Base-by-base conservation (phyloP, 2,329 filamentous ascomycete species). In the Dactylellina haptotyla region DNA sequence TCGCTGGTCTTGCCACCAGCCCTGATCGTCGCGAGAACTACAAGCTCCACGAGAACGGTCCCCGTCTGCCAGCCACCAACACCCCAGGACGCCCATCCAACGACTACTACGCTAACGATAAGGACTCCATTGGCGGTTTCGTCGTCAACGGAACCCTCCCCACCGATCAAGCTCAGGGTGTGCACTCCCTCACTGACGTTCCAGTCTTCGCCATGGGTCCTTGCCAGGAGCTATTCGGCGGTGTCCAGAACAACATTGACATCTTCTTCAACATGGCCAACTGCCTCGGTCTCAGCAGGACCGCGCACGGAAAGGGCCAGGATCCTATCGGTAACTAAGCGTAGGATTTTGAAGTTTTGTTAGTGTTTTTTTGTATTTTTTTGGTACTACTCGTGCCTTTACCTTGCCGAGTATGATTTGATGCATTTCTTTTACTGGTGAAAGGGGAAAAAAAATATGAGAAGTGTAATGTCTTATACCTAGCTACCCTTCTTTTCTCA, bases 1-100 rank as follows among this genome's bases (percentile, higher is more conserved):
- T 90, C 64, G 85, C 88, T 41, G 92, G 92, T 57, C 81, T 92
- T 32, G 87, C 84, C 53, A 90, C 90, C 30, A 85, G 86, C 79
- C 92, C 92, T 0, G 92, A 96, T 80, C 87, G 85, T 77, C 85
- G 90, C 20, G 92, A 96, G 83, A 86, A 90, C 82, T 96, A 89
- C 84, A 85, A 85, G 75, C 87, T 94, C 12, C 88, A 88, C 82
- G 87, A 87, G 80, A 82, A 84, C 16, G 88, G 87, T 0, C 86
- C 90, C 0, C 87, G 92, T 30, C 78, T 80, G 5, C 87, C 89
- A 0, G 88, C 89, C 0, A 81, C 83, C 32, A 85, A 86, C 76
- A 81, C 85, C 39, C 83, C 84, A 0, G 84, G 82, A 34, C 81
- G 85, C 65, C 82, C 82, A 43, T 79, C 81, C 2, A 79, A 83